These are phyloP conservation scores for Fusarium sp. DNA, from an alignment of 2,329 filamentous ascomycete species.

Conservation along the genomic window DNA sequence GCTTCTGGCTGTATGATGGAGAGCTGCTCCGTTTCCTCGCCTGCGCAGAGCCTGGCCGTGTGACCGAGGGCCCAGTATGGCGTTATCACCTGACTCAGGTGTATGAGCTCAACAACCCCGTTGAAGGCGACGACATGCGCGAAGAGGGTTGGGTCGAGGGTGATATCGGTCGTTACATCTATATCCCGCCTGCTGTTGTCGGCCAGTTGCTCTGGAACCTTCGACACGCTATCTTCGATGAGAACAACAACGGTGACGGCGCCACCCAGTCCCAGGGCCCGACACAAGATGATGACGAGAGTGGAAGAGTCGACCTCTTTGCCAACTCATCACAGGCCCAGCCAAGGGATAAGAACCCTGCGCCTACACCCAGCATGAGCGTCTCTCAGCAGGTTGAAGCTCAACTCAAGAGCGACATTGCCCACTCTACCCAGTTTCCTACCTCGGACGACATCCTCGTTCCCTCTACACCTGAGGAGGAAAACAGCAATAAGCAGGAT, in stretches of 20 bases:
- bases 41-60: constrained; percentile 59
- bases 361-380: constrained; percentile 48
- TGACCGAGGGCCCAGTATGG: constrained; percentile 37
- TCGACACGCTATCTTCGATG: constrained; percentile 60
- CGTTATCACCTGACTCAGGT: constrained; percentile 56
- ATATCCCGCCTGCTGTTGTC: constrained; percentile 67
- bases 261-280: constrained; percentile 20
- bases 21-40: constrained; percentile 71
- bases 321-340: constrained; percentile 34
- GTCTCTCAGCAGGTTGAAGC: constrained; percentile 65
- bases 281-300: constrained; percentile 25
- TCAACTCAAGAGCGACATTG: constrained; percentile 62
- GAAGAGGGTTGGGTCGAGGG: constrained; percentile 66
- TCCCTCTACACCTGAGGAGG: constrained; percentile 49
- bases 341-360: constrained; percentile 16
- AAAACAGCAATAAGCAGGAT: constrained; percentile 9
- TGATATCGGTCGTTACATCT: constrained; percentile 63
- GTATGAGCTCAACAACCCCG: constrained; percentile 72
- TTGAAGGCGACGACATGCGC: constrained; percentile 63
- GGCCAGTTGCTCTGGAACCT: constrained; percentile 70
- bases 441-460: constrained; percentile 48
- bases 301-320: constrained; percentile 35
- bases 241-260: constrained; percentile 40
- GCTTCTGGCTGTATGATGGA: constrained; percentile 73
- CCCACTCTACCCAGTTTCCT: constrained; percentile 52